A percentile compares a stretch with the other conserved stretches of the same genome.
These are phyloP conservation scores for Arbutus unedo DNA, from an alignment of 148 eudicot genomes.

Conservation along the genomic window DNA sequence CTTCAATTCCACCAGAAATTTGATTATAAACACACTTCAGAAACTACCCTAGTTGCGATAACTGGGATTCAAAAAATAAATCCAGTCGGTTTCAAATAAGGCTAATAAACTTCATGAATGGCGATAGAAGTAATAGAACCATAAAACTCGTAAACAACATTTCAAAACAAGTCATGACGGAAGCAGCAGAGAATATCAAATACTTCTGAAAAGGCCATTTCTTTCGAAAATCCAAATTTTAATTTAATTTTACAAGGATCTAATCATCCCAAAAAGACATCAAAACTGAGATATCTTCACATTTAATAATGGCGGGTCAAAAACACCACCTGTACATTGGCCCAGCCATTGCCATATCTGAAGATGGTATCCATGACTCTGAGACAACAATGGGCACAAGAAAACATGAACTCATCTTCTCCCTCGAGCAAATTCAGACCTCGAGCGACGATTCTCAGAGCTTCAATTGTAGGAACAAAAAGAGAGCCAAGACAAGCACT, in stretches of 20 bases:
- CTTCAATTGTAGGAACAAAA: conserved; percentile 91
- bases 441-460: conserved; percentile 74
- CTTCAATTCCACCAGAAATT: not conserved
- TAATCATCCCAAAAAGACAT: not conserved
- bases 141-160: not conserved
- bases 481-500: conserved; percentile 90
- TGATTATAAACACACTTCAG: not conserved
- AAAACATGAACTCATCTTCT: conserved; percentile 98
- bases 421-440: conserved; percentile 89
- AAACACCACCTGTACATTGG: conserved; percentile 77
- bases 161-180: not conserved
- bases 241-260: not conserved
- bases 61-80: not conserved
- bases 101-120: not conserved
- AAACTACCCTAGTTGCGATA: not conserved
- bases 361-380: conserved; percentile 79
- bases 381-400: conserved; percentile 95
- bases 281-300: not conserved
- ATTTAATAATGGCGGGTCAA: not conserved
- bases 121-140: not conserved
- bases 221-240: not conserved
- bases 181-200: not conserved
- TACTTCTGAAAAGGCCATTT: not conserved
- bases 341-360: conserved; percentile 89
- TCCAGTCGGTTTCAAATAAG: not conserved